Evolutionary conservation across 768 basidiomycete genomes (phyloP).

Genomic region (Russula ochroleuca): DNA sequence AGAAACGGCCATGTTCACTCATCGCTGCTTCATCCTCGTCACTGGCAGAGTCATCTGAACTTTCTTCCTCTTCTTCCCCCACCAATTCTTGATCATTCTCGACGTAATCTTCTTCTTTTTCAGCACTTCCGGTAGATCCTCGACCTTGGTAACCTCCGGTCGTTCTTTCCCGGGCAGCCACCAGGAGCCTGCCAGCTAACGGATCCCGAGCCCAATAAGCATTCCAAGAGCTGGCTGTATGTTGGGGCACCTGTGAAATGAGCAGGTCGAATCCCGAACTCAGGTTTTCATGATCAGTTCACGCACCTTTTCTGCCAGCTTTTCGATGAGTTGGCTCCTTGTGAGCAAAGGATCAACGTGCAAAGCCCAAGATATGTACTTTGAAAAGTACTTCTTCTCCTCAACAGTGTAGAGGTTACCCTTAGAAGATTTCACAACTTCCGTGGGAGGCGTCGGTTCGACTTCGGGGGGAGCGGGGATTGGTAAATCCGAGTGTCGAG

Average conservation of each 20-base stretch:
- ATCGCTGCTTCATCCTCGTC: constrained; percentile 41
- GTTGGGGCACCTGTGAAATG: constrained; percentile 25
- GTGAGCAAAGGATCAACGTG: constrained; percentile 50
- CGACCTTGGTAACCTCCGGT: constrained; percentile 1
- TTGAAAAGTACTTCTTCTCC: constrained; percentile 62
- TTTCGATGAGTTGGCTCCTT: constrained; percentile 50
- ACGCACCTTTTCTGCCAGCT: constrained; percentile 54
- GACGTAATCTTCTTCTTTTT: constrained; percentile 35
- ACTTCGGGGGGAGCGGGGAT: constrained; percentile 62
- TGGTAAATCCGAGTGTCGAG: constrained; percentile 39
- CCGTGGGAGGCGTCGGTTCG: constrained; percentile 62
- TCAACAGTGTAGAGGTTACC: constrained; percentile 64
- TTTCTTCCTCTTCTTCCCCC: constrained; percentile 22
- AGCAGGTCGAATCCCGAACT: neutral
- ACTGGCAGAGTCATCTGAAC: constrained; percentile 29
- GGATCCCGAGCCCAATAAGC: constrained; percentile 19
- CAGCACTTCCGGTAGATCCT: neutral
- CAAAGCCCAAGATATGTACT: constrained; percentile 60
- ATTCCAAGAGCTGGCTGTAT: constrained; percentile 19
- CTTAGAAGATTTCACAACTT: constrained; percentile 39
- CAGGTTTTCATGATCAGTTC: neutral
- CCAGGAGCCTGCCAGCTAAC: constrained; percentile 18
- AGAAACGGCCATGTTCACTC: constrained; percentile 48
- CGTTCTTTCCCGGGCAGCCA: constrained; percentile 1
- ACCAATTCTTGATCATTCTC: constrained; percentile 35